Evolutionary conservation across 1,284 basidiomycete species (phyloP).

Genomic region (Fistulina hepatica): DNA sequence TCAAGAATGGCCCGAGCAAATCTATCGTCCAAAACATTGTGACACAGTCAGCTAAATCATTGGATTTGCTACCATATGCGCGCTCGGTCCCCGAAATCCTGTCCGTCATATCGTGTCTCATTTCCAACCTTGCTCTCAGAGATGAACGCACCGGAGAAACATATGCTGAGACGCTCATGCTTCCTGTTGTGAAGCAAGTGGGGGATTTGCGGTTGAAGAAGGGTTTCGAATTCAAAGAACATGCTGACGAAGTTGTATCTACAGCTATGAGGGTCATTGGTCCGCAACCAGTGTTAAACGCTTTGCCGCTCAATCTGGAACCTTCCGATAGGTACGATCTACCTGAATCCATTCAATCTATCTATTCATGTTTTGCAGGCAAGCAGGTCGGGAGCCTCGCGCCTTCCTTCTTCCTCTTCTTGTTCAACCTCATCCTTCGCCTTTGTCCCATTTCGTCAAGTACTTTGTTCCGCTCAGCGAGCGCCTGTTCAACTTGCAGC

Average conservation of each 20-base stretch:
- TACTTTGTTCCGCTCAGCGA: constrained; percentile 94
- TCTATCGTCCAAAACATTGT: constrained; percentile 55
- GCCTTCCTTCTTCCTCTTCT: constrained; percentile 92
- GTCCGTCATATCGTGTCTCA: constrained; percentile 46
- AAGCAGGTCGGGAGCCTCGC: constrained; percentile 56
- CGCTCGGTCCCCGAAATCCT: constrained; percentile 66
- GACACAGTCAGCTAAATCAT: constrained; percentile 47
- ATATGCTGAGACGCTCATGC: constrained; percentile 63
- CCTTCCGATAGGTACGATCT: constrained; percentile 58
- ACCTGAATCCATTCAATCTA: neutral
- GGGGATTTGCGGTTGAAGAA: constrained; percentile 70
- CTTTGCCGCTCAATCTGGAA: constrained; percentile 82
- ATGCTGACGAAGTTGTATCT: constrained; percentile 73
- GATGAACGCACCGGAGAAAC: constrained; percentile 30
- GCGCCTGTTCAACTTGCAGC: constrained; percentile 81
- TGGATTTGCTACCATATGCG: constrained; percentile 61
- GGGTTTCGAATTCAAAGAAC: constrained; percentile 86
- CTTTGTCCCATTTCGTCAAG: constrained; percentile 73
- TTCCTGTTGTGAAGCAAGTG: constrained; percentile 65
- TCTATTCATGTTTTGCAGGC: constrained; percentile 28
- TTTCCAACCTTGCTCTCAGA: constrained; percentile 34
- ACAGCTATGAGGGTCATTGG: constrained; percentile 82
- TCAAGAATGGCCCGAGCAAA: constrained; percentile 32
- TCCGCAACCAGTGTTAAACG: constrained; percentile 66
- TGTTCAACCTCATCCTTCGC: constrained; percentile 72